Percentiles rank a stretch among this genome's conserved stretches.
Conservation (phyloP, 2,329 filamentous ascomycete species). For the Helotiales sp. region DNA sequence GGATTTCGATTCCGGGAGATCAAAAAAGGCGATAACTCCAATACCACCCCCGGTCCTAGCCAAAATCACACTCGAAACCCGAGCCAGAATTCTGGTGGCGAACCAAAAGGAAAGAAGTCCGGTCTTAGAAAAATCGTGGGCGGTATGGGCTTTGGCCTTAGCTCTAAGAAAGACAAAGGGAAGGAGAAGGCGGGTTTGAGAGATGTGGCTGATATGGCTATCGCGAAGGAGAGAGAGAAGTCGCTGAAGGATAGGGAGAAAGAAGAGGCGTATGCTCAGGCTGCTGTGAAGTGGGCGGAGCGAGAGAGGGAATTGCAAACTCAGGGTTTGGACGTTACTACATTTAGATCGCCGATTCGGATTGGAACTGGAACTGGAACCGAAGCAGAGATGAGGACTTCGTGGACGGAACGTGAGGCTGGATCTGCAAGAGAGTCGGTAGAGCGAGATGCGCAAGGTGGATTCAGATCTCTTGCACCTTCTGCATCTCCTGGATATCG, state of each 20-base stretch:
- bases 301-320: not conserved
- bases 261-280: conserved; percentile 2
- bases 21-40: not conserved
- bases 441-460: not conserved
- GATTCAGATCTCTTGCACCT: too few relatives aligned
- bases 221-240: not conserved
- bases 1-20: conserved; percentile 7
- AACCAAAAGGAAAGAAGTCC: not conserved
- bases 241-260: not conserved
- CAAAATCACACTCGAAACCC: too few relatives aligned
- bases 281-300: not conserved
- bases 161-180: not conserved
- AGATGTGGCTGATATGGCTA: not conserved
- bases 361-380: not conserved
- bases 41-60: too few relatives aligned
- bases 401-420: not conserved
- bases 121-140: not conserved
- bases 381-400: not conserved
- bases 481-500: not conserved
- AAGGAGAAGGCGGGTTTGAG: not conserved
- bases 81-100: too few relatives aligned
- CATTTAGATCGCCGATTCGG: not conserved
- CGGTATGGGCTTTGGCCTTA: not conserved
- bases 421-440: too few relatives aligned
- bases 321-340: not conserved